Conservation (phyloP, 2,329 filamentous ascomycete genomes). For the Clonostachys rosea region DNA sequence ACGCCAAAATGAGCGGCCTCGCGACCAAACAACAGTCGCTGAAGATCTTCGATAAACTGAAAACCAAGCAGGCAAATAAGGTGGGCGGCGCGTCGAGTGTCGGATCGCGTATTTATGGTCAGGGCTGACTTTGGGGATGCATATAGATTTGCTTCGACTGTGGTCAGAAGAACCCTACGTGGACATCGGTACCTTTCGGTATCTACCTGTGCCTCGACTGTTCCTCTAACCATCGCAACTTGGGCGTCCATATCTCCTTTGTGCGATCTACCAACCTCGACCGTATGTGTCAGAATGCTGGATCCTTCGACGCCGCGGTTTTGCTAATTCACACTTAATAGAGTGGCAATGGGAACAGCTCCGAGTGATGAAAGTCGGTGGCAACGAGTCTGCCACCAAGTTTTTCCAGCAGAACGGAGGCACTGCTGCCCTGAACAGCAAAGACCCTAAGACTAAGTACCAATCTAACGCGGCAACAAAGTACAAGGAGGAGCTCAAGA, state of each 20-base stretch:
- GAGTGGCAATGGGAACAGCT: conserved; percentile 99
- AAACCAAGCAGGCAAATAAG: conserved; percentile 92
- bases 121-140: conserved; percentile 4
- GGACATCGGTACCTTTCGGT: conserved; percentile 94
- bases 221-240: conserved; percentile 92
- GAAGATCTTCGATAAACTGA: conserved; percentile 96
- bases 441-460: conserved; percentile 96
- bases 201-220: conserved; percentile 99
- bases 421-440: conserved; percentile 88
- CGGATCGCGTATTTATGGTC: conserved; percentile 1
- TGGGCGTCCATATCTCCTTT: conserved; percentile 98
- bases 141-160: conserved; percentile 94
- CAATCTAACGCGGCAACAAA: conserved; percentile 89
- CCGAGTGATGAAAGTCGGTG: conserved; percentile 95
- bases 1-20: conserved; percentile 54
- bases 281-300: conserved; percentile 55
- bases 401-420: conserved; percentile 97
- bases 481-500: conserved; percentile 96
- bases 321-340: conserved; percentile 20
- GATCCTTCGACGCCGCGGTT: not conserved
- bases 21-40: conserved; percentile 94
- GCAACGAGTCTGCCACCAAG: conserved; percentile 96
- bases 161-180: conserved; percentile 94
- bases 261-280: conserved; percentile 98
- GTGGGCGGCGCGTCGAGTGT: conserved; percentile 39